Conservation (phyloP, 2,329 filamentous ascomycete genomes). For the Cadophora gregata region DNA sequence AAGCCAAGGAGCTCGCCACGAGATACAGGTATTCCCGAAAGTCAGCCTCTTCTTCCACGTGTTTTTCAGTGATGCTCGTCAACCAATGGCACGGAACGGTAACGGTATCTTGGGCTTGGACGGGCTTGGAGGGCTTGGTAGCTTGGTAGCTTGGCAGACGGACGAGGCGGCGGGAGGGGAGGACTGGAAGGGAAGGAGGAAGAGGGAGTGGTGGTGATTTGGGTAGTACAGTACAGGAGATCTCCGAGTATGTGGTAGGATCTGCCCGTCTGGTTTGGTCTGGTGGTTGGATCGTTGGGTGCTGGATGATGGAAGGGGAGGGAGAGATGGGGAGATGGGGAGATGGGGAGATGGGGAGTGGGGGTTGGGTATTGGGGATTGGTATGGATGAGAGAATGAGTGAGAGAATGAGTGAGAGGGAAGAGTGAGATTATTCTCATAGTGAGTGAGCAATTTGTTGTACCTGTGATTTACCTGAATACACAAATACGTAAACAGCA, state of each 20-base stretch:
- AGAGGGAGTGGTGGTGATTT: background rate
- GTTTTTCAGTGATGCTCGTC: background rate
- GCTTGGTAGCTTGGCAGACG: constrained; percentile 1
- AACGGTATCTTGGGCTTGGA: background rate
- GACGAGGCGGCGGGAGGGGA: background rate
- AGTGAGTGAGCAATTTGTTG: too few relatives aligned
- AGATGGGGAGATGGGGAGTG: background rate
- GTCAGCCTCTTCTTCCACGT: background rate
- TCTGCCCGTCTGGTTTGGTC: background rate
- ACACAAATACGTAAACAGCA: too few relatives aligned
- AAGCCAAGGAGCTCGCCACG: too few relatives aligned
- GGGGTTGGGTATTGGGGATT: background rate
- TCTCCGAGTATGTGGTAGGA: constrained; percentile 4
- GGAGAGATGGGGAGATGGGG: background rate
- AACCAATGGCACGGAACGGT: background rate
- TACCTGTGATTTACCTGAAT: too few relatives aligned
- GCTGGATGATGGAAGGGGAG: background rate
- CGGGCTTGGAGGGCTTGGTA: background rate
- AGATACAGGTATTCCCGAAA: too few relatives aligned
- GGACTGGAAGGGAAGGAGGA: background rate
- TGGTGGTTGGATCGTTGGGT: background rate
- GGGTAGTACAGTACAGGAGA: background rate
- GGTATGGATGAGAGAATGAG: background rate
- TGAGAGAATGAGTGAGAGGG: background rate
- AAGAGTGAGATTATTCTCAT: background rate